These are phyloP conservation scores for Syzygium oleosum DNA, from an alignment of 345 rosid genomes.

Conservation along the genomic window DNA sequence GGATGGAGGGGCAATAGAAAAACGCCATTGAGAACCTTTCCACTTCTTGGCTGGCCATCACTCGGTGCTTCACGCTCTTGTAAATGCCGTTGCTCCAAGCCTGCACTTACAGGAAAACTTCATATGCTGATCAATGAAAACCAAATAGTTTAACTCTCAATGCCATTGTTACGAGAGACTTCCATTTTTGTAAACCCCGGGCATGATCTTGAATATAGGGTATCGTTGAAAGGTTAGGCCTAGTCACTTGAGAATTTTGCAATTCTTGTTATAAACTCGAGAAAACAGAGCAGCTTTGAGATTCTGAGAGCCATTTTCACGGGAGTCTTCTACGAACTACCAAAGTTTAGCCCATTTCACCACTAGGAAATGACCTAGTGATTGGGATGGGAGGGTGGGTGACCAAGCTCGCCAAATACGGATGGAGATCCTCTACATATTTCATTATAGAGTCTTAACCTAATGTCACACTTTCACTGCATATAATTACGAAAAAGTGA, in stretches of 20 bases:
- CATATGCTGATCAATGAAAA: not conserved
- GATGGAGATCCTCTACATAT: not conserved
- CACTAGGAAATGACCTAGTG: not conserved
- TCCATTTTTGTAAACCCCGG: not conserved
- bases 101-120: conserved; percentile 7
- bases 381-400: not conserved
- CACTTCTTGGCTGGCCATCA: conserved; percentile 26
- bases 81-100: conserved; percentile 68
- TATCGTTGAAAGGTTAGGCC: not conserved
- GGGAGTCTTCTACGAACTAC: not conserved
- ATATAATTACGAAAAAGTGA: not conserved
- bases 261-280: not conserved
- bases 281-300: not conserved
- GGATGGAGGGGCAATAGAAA: conserved; percentile 47
- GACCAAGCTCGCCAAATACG: not conserved
- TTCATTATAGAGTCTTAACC: not conserved
- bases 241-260: not conserved
- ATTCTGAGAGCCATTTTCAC: not conserved
- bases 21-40: conserved; percentile 62
- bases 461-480: not conserved
- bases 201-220: not conserved
- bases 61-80: conserved; percentile 63
- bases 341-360: not conserved
- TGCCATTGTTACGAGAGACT: not conserved
- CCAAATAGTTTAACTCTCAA: not conserved